phyloP scores from a whole-genome alignment of 2,329 filamentous ascomycete species.

The Xylaria sp. region DNA sequence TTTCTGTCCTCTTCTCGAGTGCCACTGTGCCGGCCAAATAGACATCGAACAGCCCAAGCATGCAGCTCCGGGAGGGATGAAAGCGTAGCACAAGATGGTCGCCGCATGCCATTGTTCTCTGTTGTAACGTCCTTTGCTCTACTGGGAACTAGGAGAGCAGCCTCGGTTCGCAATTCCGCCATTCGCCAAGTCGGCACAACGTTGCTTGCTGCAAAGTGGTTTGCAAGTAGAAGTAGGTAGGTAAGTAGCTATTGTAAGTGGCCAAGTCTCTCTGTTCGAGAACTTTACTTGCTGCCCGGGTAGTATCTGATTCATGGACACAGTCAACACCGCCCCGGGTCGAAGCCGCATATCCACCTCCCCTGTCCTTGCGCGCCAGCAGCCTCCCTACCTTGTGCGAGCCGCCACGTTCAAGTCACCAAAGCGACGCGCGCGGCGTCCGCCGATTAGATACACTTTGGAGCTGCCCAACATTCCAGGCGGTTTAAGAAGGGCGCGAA shows the following conservation, averaged over 20 bases:
- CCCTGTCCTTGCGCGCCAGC: constrained; percentile 30
- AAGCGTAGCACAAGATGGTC: constrained; percentile 13
- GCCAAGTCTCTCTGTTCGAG: neutral
- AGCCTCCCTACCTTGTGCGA: constrained; percentile 18
- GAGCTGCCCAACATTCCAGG: constrained; percentile 55
- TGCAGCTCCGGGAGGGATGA: constrained; percentile 15
- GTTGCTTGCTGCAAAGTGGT: constrained; percentile 1
- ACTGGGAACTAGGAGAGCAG: constrained; percentile 6
- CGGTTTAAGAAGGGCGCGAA: constrained; percentile 51
- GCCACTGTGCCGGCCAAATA: neutral
- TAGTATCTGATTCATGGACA: too few species aligned
- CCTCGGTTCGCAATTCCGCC: constrained; percentile 7
- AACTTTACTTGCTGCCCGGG: neutral
- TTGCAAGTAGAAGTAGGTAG: constrained; percentile 2
- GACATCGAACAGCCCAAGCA: neutral
- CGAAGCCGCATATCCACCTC: constrained; percentile 8
- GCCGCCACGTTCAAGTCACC: constrained; percentile 48
- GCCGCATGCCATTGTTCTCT: constrained; percentile 4
- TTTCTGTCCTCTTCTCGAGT: constrained; percentile 9
- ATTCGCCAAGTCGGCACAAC: neutral
- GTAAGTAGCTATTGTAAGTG: constrained; percentile 5
- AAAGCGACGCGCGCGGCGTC: constrained; percentile 38
- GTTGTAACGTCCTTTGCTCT: constrained; percentile 6
- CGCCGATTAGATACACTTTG: constrained; percentile 55
- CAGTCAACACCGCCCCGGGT: constrained; percentile 3